Conservation (phyloP, 2,329 filamentous ascomycete species). For the Colletotrichum sp. region DNA sequence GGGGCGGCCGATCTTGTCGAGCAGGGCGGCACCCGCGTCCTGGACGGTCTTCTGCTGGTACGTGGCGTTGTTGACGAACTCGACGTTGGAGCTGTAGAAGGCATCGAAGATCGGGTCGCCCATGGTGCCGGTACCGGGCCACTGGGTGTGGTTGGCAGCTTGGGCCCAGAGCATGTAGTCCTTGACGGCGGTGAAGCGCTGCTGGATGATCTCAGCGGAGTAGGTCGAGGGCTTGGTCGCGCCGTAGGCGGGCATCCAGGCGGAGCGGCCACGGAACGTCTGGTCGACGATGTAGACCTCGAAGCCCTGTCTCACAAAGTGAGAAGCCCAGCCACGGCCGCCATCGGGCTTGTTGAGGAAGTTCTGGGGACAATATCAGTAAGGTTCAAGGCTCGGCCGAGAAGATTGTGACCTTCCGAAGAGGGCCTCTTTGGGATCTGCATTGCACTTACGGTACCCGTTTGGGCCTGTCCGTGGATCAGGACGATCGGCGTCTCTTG, state of each 20-base stretch:
- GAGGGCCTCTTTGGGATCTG: not conserved
- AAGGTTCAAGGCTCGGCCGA: not conserved
- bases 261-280: conserved; percentile 48
- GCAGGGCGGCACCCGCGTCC: conserved; percentile 42
- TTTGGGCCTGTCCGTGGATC: conserved; percentile 47
- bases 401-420: not conserved
- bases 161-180: conserved; percentile 41
- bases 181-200: conserved; percentile 40
- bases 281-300: conserved; percentile 53
- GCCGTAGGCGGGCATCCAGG: conserved; percentile 39
- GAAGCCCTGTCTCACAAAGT: conserved; percentile 50
- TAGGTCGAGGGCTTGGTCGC: conserved; percentile 26
- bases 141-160: conserved; percentile 44
- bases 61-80: conserved; percentile 35
- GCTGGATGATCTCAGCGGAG: conserved; percentile 37
- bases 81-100: conserved; percentile 44
- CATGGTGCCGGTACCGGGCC: conserved; percentile 43
- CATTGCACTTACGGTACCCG: conserved; percentile 37
- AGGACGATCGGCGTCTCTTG: conserved; percentile 41
- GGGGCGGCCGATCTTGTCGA: conserved; percentile 46
- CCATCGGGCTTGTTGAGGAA: conserved; percentile 53
- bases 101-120: conserved; percentile 45
- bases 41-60: conserved; percentile 41
- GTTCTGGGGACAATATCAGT: conserved; percentile 32
- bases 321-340: conserved; percentile 50